These are phyloP conservation scores for Craterostigma plantagineum DNA, from an alignment of 257 asterid genomes.

Conservation along the genomic window DNA sequence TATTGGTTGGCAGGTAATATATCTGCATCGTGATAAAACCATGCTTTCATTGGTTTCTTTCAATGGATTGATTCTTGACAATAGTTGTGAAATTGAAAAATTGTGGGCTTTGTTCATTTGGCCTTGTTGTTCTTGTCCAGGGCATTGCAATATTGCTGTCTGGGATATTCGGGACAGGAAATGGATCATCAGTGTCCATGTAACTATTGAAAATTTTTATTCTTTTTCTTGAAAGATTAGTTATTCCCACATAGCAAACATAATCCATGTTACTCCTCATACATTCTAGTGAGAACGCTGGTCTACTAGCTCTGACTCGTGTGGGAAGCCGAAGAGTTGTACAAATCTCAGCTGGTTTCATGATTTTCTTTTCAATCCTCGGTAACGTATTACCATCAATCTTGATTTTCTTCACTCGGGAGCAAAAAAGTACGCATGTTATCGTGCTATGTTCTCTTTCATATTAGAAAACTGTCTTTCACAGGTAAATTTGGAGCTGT, in stretches of 20 bases:
- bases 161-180: conserved; percentile 68
- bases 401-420: too few species aligned
- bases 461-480: too few species aligned
- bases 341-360: conserved; percentile 89
- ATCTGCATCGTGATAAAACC: neutral
- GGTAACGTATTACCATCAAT: conserved; percentile 18
- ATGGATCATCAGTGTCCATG: conserved; percentile 85
- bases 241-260: too few species aligned
- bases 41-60: neutral
- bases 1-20: conserved; percentile 90
- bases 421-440: too few species aligned
- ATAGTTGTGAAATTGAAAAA: neutral
- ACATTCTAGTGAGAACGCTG: conserved; percentile 60
- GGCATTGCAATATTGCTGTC: conserved; percentile 71
- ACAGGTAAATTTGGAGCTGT: conserved; percentile 92
- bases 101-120: neutral
- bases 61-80: neutral
- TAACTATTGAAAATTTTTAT: conserved; percentile 14
- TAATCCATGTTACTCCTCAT: neutral
- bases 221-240: neutral
- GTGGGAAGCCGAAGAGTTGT: conserved; percentile 94
- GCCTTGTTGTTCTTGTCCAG: conserved; percentile 14
- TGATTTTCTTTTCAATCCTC: conserved; percentile 85
- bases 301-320: conserved; percentile 78
- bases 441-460: too few species aligned